A percentile compares a stretch with the other conserved stretches of the same genome.
phyloP scores from a whole-genome alignment of 306 rosid species.

The Sicyos baderoa region DNA sequence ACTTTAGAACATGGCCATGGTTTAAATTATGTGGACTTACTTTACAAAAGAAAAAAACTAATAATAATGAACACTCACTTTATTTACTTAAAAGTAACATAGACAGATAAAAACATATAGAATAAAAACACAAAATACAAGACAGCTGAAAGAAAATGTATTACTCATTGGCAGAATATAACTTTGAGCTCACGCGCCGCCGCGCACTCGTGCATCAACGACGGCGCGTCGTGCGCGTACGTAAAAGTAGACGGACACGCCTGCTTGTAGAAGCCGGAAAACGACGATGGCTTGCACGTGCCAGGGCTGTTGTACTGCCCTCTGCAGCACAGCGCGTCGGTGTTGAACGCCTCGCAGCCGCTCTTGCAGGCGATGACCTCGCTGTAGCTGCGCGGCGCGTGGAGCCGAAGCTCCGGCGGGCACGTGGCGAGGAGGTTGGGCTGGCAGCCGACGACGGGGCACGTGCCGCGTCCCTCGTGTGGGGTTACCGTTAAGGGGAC shows the following conservation, averaged over 20 bases:
- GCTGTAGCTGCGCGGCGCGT: constrained; percentile 31
- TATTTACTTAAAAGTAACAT: too few species aligned
- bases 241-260: constrained; percentile 71
- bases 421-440: constrained; percentile 53
- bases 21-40: too few species aligned
- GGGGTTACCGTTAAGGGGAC: constrained; percentile 70
- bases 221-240: constrained; percentile 62
- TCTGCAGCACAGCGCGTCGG: constrained; percentile 64
- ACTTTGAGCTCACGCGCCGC: constrained; percentile 86
- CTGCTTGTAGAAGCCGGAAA: constrained; percentile 51
- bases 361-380: constrained; percentile 76
- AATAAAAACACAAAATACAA: too few species aligned
- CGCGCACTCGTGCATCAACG: constrained; percentile 78
- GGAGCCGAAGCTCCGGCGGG: constrained; percentile 45
- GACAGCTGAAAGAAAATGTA: too few species aligned
- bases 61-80: too few species aligned
- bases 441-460: constrained; percentile 78
- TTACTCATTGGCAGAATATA: constrained; percentile 63
- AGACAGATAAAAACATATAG: too few species aligned
- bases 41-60: too few species aligned
- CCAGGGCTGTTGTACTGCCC: constrained; percentile 58
- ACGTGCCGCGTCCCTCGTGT: constrained; percentile 72
- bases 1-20: too few species aligned
- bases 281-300: constrained; percentile 42
- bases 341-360: constrained; percentile 67